A percentile compares a stretch with the other conserved stretches of the same genome.
Evolutionary conservation across 495 filamentous ascomycete genomes (phyloP).

Genomic region (Penicillium longicatenatum): DNA sequence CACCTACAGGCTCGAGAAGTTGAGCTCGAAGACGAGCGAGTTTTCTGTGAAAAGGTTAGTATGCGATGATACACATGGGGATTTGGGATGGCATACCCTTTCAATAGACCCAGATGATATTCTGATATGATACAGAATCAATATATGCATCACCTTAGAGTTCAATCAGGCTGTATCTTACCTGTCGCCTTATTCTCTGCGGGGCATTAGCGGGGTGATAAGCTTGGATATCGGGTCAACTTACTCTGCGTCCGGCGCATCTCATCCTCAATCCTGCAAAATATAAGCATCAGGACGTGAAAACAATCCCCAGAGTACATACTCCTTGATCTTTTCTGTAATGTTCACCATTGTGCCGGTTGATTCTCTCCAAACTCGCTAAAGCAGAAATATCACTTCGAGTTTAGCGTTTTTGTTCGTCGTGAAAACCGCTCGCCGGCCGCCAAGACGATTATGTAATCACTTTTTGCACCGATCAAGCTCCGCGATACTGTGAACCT

Average conservation of each 20-base stretch:
- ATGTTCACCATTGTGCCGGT: slow-evolving; percentile 95
- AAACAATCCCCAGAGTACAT: slow-evolving; percentile 9
- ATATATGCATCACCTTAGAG: slow-evolving; percentile 16
- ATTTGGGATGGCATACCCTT: slow-evolving; percentile 66
- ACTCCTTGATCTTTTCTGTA: slow-evolving; percentile 99
- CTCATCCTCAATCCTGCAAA: slow-evolving; percentile 94
- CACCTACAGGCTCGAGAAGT: slow-evolving; percentile 86
- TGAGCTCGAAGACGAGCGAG: slow-evolving; percentile 94
- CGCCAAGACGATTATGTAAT: slow-evolving; percentile 4
- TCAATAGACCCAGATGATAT: slow-evolving; percentile 96
- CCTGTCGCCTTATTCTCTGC: slow-evolving; percentile 99
- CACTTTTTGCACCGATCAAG: not conserved
- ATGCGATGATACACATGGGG: not conserved
- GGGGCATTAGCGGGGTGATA: slow-evolving; percentile 42
- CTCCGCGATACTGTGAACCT: slow-evolving; percentile 10
- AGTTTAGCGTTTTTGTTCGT: slow-evolving; percentile 5
- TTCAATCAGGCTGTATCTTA: slow-evolving; percentile 42
- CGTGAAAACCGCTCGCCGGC: slow-evolving; percentile 24
- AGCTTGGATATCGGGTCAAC: slow-evolving; percentile 19
- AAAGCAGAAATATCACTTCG: slow-evolving; percentile 12
- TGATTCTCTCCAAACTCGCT: slow-evolving; percentile 28
- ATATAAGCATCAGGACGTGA: slow-evolving; percentile 13
- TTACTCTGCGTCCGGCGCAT: slow-evolving; percentile 98
- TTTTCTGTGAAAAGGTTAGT: slow-evolving; percentile 60
- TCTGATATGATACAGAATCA: slow-evolving; percentile 54